A percentile compares a stretch with the other conserved stretches of the same genome.
Conservation (phyloP, 768 basidiomycete species). For the Suillus paluster region DNA sequence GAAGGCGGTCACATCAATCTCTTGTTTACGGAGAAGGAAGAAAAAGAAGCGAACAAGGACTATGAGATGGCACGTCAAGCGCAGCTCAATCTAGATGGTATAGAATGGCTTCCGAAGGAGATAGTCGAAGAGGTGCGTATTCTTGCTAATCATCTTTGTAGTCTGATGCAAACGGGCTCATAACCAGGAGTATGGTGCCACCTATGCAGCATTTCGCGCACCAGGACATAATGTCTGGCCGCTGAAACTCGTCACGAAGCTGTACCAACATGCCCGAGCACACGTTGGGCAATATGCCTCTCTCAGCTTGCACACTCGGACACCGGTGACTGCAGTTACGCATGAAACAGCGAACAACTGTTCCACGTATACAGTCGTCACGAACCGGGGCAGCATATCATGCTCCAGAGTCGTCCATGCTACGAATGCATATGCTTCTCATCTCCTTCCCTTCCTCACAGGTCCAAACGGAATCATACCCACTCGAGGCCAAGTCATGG, state of each 20-base stretch:
- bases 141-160: neutral
- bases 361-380: slow-evolving; percentile 44
- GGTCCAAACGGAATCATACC: slow-evolving; percentile 61
- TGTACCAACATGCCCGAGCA: slow-evolving; percentile 52
- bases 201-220: slow-evolving; percentile 54
- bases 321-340: slow-evolving; percentile 60
- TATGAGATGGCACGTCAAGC: slow-evolving; percentile 56
- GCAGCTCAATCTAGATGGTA: slow-evolving; percentile 49
- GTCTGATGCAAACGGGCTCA: neutral
- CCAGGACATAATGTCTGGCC: slow-evolving; percentile 77
- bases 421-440: slow-evolving; percentile 82
- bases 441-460: slow-evolving; percentile 72
- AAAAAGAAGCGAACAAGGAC: slow-evolving; percentile 43
- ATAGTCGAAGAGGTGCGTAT: slow-evolving; percentile 51
- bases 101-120: slow-evolving; percentile 51
- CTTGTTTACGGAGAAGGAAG: slow-evolving; percentile 52
- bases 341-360: neutral
- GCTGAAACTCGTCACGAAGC: slow-evolving; percentile 74
- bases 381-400: slow-evolving; percentile 65
- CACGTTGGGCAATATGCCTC: slow-evolving; percentile 35
- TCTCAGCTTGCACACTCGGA: slow-evolving; percentile 71
- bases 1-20: slow-evolving; percentile 56
- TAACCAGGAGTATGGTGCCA: slow-evolving; percentile 37
- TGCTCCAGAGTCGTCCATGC: slow-evolving; percentile 79
- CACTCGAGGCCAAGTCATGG: slow-evolving; percentile 69